Evolutionary conservation across 2,329 filamentous ascomycete genomes (phyloP), one percentile per base, ranked within the genome.

Genomic region (Hymenotorrendiella dingleyae): DNA sequence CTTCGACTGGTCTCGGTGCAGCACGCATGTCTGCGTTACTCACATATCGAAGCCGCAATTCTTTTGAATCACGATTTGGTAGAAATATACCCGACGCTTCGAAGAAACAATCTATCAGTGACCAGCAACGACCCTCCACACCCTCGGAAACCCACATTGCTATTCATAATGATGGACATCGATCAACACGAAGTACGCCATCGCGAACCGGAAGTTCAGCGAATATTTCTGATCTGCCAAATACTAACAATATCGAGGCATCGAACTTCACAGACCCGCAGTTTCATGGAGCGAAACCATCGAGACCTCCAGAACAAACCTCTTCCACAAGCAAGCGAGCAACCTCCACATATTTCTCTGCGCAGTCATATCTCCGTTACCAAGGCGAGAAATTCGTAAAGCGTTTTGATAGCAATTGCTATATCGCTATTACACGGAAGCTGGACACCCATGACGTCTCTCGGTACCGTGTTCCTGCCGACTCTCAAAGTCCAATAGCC

Each of bases 381-480:
- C 93, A 98, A 66, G 91, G 89, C 43, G 78, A 84, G 56, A 98
- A 98, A 65, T 98, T 98, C 57, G 93, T 97, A 56, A 89, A 86
- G 64, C 85, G 93, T 8, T 98, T 97, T 64, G 93, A 98, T 65
- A 87, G 89, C 58, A 98, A 98, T 64, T 98, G 93, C 69, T 98
- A 98, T 69, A 97, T 98, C 55, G 90, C 93, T 54, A 96, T 98
- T 65, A 97, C 93, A 4, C 84, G 93, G 58, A 98, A 98, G 66
- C 78, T 98, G 12, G 93, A 98, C 62, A 97, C 93, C 0, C 93
- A 98, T 64, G 93, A 98, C 62, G 80, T 98, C 20, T 94, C 89
- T 11, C 79, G 90, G 30, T 78, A 82, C 60, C 83, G 91, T 4
- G 69, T 67, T 14, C 56, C 64, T 16, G 54, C 62, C 9, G 63